Evolutionary conservation across 2,329 filamentous ascomycete species (phyloP).

Genomic region (Talaromyces sp.): DNA sequence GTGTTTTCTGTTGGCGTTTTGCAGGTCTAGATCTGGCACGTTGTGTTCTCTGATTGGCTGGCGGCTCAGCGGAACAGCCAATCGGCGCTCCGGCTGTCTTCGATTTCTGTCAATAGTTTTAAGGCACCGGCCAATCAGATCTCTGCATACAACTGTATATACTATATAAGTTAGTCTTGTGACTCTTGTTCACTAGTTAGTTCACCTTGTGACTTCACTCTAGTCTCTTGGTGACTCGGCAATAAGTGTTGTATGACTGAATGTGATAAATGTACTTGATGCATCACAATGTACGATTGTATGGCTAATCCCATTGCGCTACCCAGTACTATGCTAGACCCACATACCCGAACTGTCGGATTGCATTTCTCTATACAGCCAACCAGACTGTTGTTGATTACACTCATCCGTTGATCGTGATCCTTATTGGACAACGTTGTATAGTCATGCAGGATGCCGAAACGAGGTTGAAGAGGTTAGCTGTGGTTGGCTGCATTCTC

Average conservation of each 20-base stretch:
- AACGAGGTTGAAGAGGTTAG: background rate
- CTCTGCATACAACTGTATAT: background rate
- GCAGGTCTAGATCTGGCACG: background rate
- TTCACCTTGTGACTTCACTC: background rate
- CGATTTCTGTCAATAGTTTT: background rate
- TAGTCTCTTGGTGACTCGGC: no score
- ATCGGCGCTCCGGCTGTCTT: background rate
- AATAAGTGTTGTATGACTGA: no score
- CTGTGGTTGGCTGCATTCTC: background rate
- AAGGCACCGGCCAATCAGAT: background rate
- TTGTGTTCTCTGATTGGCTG: background rate
- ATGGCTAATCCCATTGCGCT: background rate
- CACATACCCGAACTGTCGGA: slow-evolving; percentile 11
- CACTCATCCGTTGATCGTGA: background rate
- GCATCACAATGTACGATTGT: background rate
- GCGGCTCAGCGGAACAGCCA: background rate
- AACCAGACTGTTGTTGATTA: background rate
- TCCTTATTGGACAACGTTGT: background rate
- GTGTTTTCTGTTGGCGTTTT: background rate
- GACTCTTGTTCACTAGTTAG: background rate
- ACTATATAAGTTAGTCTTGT: background rate
- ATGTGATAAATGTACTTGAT: background rate
- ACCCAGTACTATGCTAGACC: background rate
- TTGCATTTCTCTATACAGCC: background rate
- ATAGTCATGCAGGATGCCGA: background rate